Evolutionary conservation across 805 yeast genomes (phyloP).

Genomic region (Starmerella gropengiesseri): DNA sequence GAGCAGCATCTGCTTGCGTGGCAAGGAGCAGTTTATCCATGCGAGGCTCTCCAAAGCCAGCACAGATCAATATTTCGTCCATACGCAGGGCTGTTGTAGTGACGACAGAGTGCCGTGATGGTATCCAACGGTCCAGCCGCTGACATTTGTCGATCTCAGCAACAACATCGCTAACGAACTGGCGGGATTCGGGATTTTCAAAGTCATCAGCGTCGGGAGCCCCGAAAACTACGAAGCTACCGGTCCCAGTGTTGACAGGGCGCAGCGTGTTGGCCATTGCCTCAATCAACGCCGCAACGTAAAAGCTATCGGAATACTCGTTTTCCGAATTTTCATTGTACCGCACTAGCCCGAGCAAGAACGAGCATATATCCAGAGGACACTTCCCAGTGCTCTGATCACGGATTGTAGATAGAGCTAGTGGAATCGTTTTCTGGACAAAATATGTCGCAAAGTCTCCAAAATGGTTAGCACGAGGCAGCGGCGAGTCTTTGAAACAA

Average conservation of each 20-base stretch:
- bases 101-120: conserved; percentile 52
- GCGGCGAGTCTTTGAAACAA: conserved; percentile 54
- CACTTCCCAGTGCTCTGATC: conserved; percentile 50
- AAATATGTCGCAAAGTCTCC: conserved; percentile 57
- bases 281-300: conserved; percentile 46
- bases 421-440: conserved; percentile 57
- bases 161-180: conserved; percentile 39
- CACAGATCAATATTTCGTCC: conserved; percentile 47
- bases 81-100: conserved; percentile 47
- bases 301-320: conserved; percentile 60
- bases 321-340: conserved; percentile 81
- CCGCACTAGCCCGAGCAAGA: conserved; percentile 59
- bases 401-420: conserved; percentile 47
- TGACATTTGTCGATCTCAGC: conserved; percentile 64
- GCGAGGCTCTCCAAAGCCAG: conserved; percentile 42
- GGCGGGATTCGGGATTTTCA: conserved; percentile 12
- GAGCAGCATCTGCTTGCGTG: conserved; percentile 38
- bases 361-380: conserved; percentile 47
- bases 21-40: conserved; percentile 46
- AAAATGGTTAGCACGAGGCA: conserved; percentile 77
- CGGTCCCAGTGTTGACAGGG: conserved; percentile 16
- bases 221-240: conserved; percentile 12
- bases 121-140: conserved; percentile 77
- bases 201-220: conserved; percentile 14
- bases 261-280: conserved; percentile 39